Conservation (phyloP, 2,329 filamentous ascomycete species). For the Stagonosporopsis chrysanthemi region DNA sequence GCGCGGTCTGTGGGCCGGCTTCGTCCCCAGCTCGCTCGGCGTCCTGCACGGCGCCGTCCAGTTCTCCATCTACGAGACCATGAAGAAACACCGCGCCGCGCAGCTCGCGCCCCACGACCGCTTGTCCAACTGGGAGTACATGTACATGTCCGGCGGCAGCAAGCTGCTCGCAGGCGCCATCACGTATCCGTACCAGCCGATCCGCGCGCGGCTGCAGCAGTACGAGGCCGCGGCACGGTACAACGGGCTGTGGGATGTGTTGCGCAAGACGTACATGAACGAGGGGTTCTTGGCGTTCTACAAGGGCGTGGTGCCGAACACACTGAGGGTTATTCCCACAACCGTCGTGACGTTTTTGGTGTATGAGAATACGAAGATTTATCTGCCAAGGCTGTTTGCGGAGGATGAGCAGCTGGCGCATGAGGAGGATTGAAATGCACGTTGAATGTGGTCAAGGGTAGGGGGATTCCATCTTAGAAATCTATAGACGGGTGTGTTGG, state of each 20-base stretch:
- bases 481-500: not conserved
- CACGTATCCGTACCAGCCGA: conserved; percentile 95
- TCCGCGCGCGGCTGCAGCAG: conserved; percentile 86
- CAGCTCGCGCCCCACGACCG: conserved; percentile 46
- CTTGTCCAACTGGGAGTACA: conserved; percentile 76
- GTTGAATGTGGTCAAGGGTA: too few species aligned
- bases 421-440: conserved; percentile 36
- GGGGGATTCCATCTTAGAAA: too few species aligned
- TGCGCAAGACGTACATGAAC: conserved; percentile 75
- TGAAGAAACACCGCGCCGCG: conserved; percentile 67
- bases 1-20: conserved; percentile 84
- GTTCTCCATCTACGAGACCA: conserved; percentile 90
- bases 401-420: conserved; percentile 46
- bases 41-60: conserved; percentile 93
- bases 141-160: conserved; percentile 79
- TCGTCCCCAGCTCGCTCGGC: conserved; percentile 82
- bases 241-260: conserved; percentile 74
- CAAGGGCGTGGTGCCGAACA: conserved; percentile 84
- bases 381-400: conserved; percentile 60
- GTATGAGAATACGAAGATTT: conserved; percentile 89
- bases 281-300: conserved; percentile 89
- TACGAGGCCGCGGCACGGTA: conserved; percentile 82
- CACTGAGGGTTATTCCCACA: conserved; percentile 89
- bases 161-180: conserved; percentile 89
- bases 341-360: conserved; percentile 97